Evolutionary conservation across 2,329 filamentous ascomycete genomes (phyloP).

Genomic region (Diaporthe ilicicola): DNA sequence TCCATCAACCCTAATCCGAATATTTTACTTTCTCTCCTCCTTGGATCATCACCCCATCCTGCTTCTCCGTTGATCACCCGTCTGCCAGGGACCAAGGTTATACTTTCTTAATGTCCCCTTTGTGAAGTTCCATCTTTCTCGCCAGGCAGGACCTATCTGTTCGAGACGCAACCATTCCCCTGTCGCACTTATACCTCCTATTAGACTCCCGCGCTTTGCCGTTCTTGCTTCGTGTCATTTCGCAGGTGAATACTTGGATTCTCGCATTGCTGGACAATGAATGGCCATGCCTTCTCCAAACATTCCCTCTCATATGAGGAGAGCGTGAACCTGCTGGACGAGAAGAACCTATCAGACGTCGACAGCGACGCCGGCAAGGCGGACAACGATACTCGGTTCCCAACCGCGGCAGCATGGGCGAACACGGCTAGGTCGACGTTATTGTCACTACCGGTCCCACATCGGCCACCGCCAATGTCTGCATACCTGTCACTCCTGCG

Average conservation of each 20-base stretch:
- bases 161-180: background rate
- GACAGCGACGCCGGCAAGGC: conserved; percentile 52
- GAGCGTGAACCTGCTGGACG: conserved; percentile 54
- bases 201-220: conserved; percentile 19
- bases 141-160: conserved; percentile 10
- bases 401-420: conserved; percentile 43
- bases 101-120: background rate
- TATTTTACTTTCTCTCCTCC: conserved; percentile 3
- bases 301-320: conserved; percentile 51
- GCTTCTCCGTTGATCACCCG: conserved; percentile 2
- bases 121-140: conserved; percentile 11
- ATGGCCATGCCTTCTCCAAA: conserved; percentile 46
- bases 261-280: conserved; percentile 49
- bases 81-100: conserved; percentile 19
- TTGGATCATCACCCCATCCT: background rate
- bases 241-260: conserved; percentile 13
- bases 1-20: background rate
- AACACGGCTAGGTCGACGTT: conserved; percentile 38
- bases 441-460: conserved; percentile 42
- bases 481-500: conserved; percentile 41
- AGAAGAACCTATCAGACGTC: conserved; percentile 52
- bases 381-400: conserved; percentile 48
- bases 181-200: conserved; percentile 1
- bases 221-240: conserved; percentile 18
- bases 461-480: conserved; percentile 37